Evolutionary conservation across 805 yeast genomes (phyloP), one percentile per base, ranked within the genome.

Genomic region (Debaryomyces maramus): DNA sequence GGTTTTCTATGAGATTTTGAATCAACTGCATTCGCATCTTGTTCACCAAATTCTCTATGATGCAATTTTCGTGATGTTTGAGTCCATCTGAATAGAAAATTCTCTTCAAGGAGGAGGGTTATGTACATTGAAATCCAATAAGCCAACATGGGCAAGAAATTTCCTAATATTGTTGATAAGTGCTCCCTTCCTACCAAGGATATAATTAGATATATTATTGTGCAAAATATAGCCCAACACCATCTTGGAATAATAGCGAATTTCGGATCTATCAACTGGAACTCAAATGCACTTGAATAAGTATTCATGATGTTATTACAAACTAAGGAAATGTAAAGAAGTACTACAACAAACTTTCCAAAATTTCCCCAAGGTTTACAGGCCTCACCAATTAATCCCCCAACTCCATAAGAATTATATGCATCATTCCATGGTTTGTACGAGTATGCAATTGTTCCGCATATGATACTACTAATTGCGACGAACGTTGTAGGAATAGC

Each of bases 71-170:
- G 41, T 39, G 56, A 52, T 14, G 50, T 38, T 18, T 45, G 33
- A 5, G 59, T 43, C 7, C 47, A 28, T 40, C 65, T 46, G 50
- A 66, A 66, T 5, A 66, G 53, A 20, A 52, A 18, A 52, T 65
- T 66, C 36, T 66, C 72, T 38, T 66, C 68, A 19, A 66, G 40
- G 32, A 66, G 53, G 6, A 66, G 44, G 15, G 53, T 46, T 37
- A 66, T 60, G 50, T 66, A 66, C 58, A 66, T 63, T 39, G 67
- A 56, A 32, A 66, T 55, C 72, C 72, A 66, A 50, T 66, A 66
- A 5, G 68, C 72, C 10, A 66, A 55, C 72, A 66, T 66, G 5
- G 72, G 72, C 40, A 66, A 53, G 48, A 66, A 66, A 40, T 66
- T 66, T 16, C 66, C 58, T 48, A 66, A 50, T 36, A 65, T 63